Conservation (phyloP, 129 eudicot genomes). For the Helichrysum umbraculigerum region DNA sequence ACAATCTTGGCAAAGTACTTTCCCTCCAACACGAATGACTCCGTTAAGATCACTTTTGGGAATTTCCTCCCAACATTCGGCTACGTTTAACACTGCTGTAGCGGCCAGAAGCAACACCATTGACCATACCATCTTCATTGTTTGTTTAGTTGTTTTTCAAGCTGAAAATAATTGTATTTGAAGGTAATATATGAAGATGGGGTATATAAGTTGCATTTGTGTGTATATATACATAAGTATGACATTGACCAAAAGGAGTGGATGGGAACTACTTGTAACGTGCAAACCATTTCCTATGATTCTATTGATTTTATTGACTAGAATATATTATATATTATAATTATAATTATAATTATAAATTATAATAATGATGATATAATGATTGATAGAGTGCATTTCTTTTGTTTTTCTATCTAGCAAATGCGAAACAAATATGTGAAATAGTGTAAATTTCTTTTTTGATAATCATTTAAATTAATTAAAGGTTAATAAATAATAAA, state of each 20-base stretch:
- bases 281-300: constrained; percentile 44
- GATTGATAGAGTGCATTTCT: too few relatives aligned
- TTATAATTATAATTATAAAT: too few relatives aligned
- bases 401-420: too few relatives aligned
- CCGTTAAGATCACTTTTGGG: background rate
- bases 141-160: background rate
- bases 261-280: constrained; percentile 66
- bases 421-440: too few relatives aligned
- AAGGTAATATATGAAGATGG: constrained; percentile 9
- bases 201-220: constrained; percentile 14
- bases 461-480: too few relatives aligned
- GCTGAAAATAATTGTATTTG: background rate
- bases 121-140: constrained; percentile 36
- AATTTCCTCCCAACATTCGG: constrained; percentile 32
- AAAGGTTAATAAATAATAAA: too few relatives aligned
- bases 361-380: too few relatives aligned
- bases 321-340: too few relatives aligned
- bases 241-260: constrained; percentile 29
- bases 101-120: constrained; percentile 45
- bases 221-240: constrained; percentile 16
- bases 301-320: constrained; percentile 9
- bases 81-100: constrained; percentile 19
- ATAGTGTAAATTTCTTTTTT: too few relatives aligned
- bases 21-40: constrained; percentile 62
- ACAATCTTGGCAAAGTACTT: constrained; percentile 90